Conservation (phyloP, 805 yeast genomes). For the Metschnikowia peoriensis region DNA sequence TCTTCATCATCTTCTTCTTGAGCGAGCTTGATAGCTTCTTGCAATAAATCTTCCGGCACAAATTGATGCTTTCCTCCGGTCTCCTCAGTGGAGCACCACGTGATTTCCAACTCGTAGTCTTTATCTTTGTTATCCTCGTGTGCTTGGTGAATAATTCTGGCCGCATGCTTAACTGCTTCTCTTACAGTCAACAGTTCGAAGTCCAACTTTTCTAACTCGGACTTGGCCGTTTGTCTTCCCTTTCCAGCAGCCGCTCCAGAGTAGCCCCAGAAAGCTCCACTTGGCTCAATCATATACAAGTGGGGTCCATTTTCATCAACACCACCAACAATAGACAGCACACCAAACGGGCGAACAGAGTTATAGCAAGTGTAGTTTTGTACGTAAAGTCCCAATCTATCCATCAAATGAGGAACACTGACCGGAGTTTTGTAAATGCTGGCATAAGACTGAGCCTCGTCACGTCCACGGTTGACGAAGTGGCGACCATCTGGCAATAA, state of each 20-base stretch:
- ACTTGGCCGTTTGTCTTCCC: constrained; percentile 97
- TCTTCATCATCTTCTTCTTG: constrained; percentile 81
- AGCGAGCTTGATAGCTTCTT: constrained; percentile 82
- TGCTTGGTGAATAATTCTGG: constrained; percentile 86
- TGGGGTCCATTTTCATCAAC: constrained; percentile 88
- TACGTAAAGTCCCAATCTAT: constrained; percentile 84
- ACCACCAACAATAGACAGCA: constrained; percentile 91
- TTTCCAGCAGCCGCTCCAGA: constrained; percentile 97
- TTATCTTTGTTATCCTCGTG: constrained; percentile 98
- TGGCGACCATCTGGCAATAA: constrained; percentile 96
- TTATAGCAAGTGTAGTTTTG: constrained; percentile 95
- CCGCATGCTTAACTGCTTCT: constrained; percentile 92
- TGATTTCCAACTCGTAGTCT: constrained; percentile 90
- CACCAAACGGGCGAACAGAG: constrained; percentile 97
- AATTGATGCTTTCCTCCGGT: constrained; percentile 78
- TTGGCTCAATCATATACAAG: constrained; percentile 95
- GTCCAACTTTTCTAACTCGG: constrained; percentile 90
- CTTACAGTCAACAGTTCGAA: constrained; percentile 62
- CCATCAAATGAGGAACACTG: constrained; percentile 77
- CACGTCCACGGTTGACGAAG: constrained; percentile 87
- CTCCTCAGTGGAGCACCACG: constrained; percentile 79
- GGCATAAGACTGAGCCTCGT: constrained; percentile 81
- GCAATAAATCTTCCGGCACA: constrained; percentile 75
- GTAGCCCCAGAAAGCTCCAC: constrained; percentile 97
- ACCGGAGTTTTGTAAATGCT: constrained; percentile 73